These are phyloP conservation scores for Vanilla planifolia DNA, from an alignment of 106 monocot species.

Conservation along the genomic window DNA sequence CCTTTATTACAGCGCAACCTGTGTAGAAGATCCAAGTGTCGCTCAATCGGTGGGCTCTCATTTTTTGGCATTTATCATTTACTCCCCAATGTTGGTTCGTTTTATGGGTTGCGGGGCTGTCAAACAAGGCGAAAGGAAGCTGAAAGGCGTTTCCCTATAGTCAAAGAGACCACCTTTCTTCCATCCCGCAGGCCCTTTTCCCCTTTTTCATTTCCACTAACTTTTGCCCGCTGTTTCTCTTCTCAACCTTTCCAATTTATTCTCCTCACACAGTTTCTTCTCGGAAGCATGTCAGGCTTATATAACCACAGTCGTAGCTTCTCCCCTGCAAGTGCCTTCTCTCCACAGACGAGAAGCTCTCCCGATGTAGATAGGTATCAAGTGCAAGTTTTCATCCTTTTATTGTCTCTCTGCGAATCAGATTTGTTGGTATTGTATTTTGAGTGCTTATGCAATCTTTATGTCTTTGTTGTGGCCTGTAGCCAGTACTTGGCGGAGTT, in stretches of 20 bases:
- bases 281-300: slow-evolving; percentile 72
- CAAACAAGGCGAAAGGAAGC: slow-evolving; percentile 11
- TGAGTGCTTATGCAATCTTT: slow-evolving; percentile 8
- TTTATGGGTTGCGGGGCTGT: slow-evolving; percentile 18
- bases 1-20: background rate
- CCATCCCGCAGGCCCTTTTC: slow-evolving; percentile 3
- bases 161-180: slow-evolving; percentile 14
- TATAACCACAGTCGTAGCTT: slow-evolving; percentile 57
- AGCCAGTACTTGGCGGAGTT: slow-evolving; percentile 97
- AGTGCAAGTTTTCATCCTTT: background rate
- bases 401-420: no score
- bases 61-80: background rate
- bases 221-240: background rate
- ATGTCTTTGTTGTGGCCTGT: slow-evolving; percentile 13
- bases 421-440: slow-evolving; percentile 5
- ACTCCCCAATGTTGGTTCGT: background rate
- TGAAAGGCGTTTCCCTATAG: slow-evolving; percentile 2
- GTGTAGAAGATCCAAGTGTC: slow-evolving; percentile 11
- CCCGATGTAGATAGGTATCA: slow-evolving; percentile 73
- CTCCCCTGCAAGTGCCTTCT: slow-evolving; percentile 77
- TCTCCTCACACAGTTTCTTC: background rate
- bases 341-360: slow-evolving; percentile 76
- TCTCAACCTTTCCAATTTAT: slow-evolving; percentile 10
- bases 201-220: background rate
- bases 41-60: slow-evolving; percentile 13